phyloP scores from a whole-genome alignment of 257 asterid genomes.

The Forsythia suspensa region DNA sequence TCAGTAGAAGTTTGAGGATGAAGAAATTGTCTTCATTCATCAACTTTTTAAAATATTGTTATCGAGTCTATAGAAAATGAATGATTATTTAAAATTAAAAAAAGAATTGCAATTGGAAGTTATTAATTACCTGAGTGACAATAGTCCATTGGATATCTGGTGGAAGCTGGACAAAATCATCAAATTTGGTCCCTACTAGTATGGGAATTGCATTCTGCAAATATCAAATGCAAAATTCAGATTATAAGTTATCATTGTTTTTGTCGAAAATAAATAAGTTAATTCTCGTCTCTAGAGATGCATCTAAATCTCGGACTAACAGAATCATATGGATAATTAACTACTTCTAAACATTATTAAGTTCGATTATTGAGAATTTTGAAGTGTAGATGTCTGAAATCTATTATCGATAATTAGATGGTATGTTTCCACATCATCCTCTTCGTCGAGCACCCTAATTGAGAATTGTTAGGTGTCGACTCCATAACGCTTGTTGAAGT shows the following conservation, averaged over 20 bases:
- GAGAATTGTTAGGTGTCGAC: neutral
- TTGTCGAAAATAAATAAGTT: neutral
- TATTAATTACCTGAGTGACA: conserved; percentile 56
- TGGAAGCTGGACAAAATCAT: conserved; percentile 77
- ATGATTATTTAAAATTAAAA: too few relatives aligned
- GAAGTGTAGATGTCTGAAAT: too few relatives aligned
- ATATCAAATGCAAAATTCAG: neutral
- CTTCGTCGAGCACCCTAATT: neutral
- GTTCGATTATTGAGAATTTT: neutral
- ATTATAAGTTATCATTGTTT: neutral
- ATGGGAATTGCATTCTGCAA: conserved; percentile 83
- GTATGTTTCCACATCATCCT: neutral
- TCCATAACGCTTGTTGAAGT: neutral
- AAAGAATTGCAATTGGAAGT: too few relatives aligned
- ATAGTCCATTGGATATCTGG: conserved; percentile 72
- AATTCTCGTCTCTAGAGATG: too few relatives aligned
- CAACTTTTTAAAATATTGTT: too few relatives aligned
- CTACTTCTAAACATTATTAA: neutral
- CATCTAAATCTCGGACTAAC: neutral
- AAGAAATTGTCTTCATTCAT: too few relatives aligned
- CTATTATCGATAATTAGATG: too few relatives aligned
- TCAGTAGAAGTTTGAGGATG: neutral
- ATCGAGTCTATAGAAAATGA: neutral
- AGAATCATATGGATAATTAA: too few relatives aligned
- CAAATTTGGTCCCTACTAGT: conserved; percentile 78